Evolutionary conservation across 176 grass and related monocot genomes (phyloP).

Genomic region (Oropetium thomaeum): DNA sequence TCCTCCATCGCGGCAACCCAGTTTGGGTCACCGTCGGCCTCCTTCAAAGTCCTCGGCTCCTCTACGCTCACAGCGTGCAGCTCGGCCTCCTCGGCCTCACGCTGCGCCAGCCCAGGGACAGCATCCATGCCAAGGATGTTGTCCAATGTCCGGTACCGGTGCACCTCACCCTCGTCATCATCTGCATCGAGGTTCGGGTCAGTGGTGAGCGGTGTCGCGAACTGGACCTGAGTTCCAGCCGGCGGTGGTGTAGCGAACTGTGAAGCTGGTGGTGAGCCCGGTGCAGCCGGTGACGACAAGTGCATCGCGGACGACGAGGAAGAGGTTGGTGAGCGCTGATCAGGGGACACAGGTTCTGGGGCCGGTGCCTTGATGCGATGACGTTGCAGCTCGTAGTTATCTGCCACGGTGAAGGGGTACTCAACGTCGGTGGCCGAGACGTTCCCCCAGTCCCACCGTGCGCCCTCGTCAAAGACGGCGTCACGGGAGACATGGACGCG

Average conservation of each 20-base stretch:
- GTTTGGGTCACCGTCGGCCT: neutral
- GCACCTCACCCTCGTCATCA: neutral
- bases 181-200: neutral
- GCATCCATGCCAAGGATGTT: neutral
- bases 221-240: neutral
- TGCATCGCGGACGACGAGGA: too few species aligned
- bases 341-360: too few species aligned
- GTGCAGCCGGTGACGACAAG: neutral
- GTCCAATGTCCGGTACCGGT: neutral
- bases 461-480: neutral
- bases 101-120: neutral
- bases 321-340: too few species aligned
- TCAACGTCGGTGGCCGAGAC: too few species aligned
- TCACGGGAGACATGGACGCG: neutral
- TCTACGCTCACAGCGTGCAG: neutral
- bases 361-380: neutral
- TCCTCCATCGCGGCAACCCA: neutral
- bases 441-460: neutral
- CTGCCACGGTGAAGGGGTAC: neutral
- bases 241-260: too few species aligned
- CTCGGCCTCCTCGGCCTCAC: neutral
- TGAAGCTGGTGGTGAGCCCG: too few species aligned
- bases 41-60: neutral
- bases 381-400: neutral
- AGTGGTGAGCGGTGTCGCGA: neutral